Evolutionary conservation across 768 basidiomycete species (phyloP).

Genomic region (Termitomyces sp.): DNA sequence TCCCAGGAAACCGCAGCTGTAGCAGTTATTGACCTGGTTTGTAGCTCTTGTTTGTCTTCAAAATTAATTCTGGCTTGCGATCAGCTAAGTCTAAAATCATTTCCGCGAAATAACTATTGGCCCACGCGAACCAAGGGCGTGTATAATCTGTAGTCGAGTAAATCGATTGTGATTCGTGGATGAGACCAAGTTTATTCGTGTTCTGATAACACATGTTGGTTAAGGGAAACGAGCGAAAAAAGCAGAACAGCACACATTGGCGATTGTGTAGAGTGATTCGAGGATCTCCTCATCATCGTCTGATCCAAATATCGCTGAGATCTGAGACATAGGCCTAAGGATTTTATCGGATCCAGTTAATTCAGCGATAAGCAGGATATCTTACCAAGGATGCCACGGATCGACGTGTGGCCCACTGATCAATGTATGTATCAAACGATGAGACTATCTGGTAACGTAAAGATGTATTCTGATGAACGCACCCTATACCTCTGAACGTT

Average conservation of each 20-base stretch:
- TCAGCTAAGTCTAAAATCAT: constrained; percentile 74
- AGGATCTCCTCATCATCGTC: constrained; percentile 68
- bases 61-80: constrained; percentile 64
- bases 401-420: constrained; percentile 69
- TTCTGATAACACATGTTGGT: constrained; percentile 35
- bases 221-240: not conserved
- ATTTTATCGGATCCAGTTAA: not conserved
- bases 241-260: constrained; percentile 48
- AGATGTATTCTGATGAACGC: constrained; percentile 15
- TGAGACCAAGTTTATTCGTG: constrained; percentile 68
- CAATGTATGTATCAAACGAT: not conserved
- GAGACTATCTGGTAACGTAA: not conserved
- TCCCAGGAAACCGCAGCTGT: constrained; percentile 4
- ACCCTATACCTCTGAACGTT: constrained; percentile 68
- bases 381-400: constrained; percentile 65
- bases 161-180: constrained; percentile 70
- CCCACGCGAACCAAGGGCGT: constrained; percentile 79
- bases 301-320: constrained; percentile 68
- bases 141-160: constrained; percentile 54
- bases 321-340: constrained; percentile 69
- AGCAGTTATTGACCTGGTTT: constrained; percentile 36
- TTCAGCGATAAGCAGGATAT: not conserved
- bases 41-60: constrained; percentile 51
- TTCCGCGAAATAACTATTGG: constrained; percentile 79
- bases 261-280: constrained; percentile 54